phyloP scores from a whole-genome alignment of 768 basidiomycete species.

The Russula dissimulans region DNA sequence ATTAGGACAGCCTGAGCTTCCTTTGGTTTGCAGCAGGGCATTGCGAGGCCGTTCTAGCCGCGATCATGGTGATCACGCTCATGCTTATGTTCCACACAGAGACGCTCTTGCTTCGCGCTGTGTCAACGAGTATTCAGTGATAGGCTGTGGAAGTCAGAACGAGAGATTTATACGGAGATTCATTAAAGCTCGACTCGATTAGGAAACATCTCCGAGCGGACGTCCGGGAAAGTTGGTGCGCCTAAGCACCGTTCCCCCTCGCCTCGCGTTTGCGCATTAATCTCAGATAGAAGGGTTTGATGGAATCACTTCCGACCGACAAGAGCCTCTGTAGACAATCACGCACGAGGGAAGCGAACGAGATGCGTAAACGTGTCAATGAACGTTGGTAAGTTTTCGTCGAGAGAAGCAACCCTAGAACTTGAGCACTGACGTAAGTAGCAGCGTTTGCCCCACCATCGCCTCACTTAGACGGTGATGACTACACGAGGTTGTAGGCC shows the following conservation, averaged over 20 bases:
- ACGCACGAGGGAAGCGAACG: background rate
- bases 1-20: too few relatives aligned
- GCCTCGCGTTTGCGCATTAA: background rate
- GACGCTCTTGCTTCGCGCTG: too few relatives aligned
- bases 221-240: background rate
- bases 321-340: background rate
- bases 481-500: slow-evolving; percentile 18
- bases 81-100: background rate
- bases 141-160: too few relatives aligned
- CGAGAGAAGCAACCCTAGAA: background rate
- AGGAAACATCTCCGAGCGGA: background rate
- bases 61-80: background rate
- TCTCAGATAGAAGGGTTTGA: background rate
- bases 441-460: background rate
- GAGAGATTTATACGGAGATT: too few relatives aligned
- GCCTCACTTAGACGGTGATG: slow-evolving; percentile 8
- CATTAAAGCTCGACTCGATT: background rate
- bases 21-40: slow-evolving; percentile 38
- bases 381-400: background rate
- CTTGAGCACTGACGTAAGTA: background rate
- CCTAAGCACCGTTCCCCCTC: too few relatives aligned
- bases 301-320: background rate
- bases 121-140: too few relatives aligned
- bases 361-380: background rate
- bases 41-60: slow-evolving; percentile 22